Evolutionary conservation across 1,284 basidiomycete genomes (phyloP), one percentile per base, ranked within the genome.

Genomic region (Ceratobasidium sp.): DNA sequence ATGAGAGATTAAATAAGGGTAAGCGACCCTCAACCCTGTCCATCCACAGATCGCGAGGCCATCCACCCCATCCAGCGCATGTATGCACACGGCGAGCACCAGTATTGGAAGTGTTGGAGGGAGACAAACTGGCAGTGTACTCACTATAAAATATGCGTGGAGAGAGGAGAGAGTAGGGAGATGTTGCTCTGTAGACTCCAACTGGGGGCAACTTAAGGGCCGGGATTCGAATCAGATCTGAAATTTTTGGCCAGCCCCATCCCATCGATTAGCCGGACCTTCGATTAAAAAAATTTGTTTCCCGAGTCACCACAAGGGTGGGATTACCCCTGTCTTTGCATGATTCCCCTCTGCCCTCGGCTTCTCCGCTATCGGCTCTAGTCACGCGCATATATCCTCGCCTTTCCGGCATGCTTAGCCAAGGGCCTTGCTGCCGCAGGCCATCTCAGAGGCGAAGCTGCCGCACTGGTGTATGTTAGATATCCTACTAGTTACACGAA

Each of bases 81-180:
- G 47, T 43, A 60, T 45, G 49, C 49, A 34, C 20, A 27, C 38
- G 29, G 43, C 42, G 42, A n/a, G 22, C 34, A 29, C 13, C 32
- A 34, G 17, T 40, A 38, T 38, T 25, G 31, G 31, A 7, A 29
- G 47, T n/a, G 8, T 45, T 34, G 60, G n/a, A 12, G 60, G 52
- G 12, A 32, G n/a, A 49, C 52, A 70, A 73, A 71, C 57, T 60
- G 68, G 55, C 40, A 72, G 80, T 79, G 79, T 73, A 86, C 86
- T 84, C 82, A 80, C 77, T 79, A 76, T 75, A 79, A 76, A 76
- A 78, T 75, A 78, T 75, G 75, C 76, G 75, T 74, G 69, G 72
- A 78, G 80, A 76, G 74, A 84, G 83, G 82, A 82, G 80, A 78
- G 78, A 79, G 76, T 79, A 79, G 82, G 80, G 81, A 79, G 81